Evolutionary conservation across 192 early-diverging fungal species (phyloP).

Genomic region (Bifiguratus adelaidae): DNA sequence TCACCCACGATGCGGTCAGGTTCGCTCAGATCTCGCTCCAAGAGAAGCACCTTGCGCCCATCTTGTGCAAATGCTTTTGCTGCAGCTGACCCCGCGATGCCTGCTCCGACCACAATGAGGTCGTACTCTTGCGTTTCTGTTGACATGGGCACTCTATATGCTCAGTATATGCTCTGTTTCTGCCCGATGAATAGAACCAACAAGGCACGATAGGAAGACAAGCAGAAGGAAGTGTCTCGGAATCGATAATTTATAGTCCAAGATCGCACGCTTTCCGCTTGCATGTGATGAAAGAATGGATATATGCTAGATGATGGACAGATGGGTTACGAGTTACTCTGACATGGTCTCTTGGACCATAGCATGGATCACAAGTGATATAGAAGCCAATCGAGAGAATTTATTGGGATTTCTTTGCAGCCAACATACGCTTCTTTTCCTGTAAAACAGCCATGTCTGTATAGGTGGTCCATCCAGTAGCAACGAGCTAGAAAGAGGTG

Average conservation of each 20-base stretch:
- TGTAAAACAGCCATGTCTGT: background rate
- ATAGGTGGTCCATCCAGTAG: background rate
- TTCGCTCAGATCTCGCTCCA: conserved; percentile 84
- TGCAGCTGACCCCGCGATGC: conserved; percentile 83
- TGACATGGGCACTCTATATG: conserved; percentile 1
- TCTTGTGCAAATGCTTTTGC: conserved; percentile 68
- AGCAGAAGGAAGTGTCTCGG: too few species aligned
- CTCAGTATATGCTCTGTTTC: too few species aligned
- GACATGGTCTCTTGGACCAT: too few species aligned
- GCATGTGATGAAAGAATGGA: too few species aligned
- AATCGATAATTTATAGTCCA: too few species aligned
- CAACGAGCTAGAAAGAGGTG: background rate
- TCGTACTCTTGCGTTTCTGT: conserved; percentile 36
- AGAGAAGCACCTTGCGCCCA: conserved; percentile 57
- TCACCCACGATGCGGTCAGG: conserved; percentile 99
- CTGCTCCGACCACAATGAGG: conserved; percentile 85
- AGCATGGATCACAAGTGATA: too few species aligned
- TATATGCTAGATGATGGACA: too few species aligned
- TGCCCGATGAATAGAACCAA: too few species aligned
- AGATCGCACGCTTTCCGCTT: too few species aligned
- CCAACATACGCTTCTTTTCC: background rate
- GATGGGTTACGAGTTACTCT: too few species aligned
- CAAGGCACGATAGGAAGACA: too few species aligned
- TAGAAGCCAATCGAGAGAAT: too few species aligned
- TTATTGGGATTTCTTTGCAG: background rate